Conservation (phyloP, 1,139 yeast genomes). For the Blastobotrys arbuscula region DNA sequence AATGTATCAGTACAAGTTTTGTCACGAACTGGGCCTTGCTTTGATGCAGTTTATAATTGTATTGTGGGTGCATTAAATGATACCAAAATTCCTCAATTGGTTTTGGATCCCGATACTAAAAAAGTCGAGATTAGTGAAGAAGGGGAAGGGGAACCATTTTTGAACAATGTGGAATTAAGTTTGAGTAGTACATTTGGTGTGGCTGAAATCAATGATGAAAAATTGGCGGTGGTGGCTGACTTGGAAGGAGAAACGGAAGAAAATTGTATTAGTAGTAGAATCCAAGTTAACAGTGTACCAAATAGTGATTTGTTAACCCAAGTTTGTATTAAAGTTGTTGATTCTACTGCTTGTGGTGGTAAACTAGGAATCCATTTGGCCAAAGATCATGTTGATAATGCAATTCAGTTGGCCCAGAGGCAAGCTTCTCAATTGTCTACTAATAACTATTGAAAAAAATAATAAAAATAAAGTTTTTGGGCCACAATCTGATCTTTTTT, state of each 20-base stretch:
- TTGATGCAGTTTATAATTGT: slow-evolving; percentile 72
- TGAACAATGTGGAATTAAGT: not conserved
- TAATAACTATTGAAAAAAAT: too few species aligned
- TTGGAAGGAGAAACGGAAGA: slow-evolving; percentile 81
- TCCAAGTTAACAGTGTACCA: slow-evolving; percentile 37
- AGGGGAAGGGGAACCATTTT: slow-evolving; percentile 17
- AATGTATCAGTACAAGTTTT: slow-evolving; percentile 73
- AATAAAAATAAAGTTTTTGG: too few species aligned
- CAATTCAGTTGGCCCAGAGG: slow-evolving; percentile 11
- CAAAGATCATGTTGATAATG: slow-evolving; percentile 15
- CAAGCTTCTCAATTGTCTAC: not conserved
- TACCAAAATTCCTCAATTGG: slow-evolving; percentile 61
- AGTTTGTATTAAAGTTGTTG: slow-evolving; percentile 19
- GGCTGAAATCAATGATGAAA: slow-evolving; percentile 33
- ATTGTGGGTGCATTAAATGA: slow-evolving; percentile 57
- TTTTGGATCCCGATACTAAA: slow-evolving; percentile 34
- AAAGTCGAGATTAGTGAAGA: slow-evolving; percentile 41
- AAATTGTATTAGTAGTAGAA: slow-evolving; percentile 40
- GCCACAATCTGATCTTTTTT: too few species aligned
- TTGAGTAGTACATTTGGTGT: slow-evolving; percentile 65
- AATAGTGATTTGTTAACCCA: slow-evolving; percentile 19
- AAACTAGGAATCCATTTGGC: slow-evolving; percentile 16
- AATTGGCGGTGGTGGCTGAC: slow-evolving; percentile 51
- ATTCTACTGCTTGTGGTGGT: slow-evolving; percentile 15
- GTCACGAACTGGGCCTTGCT: slow-evolving; percentile 75